A percentile compares a stretch with the other conserved stretches of the same genome.
Conservation (phyloP, 192 early-diverging fungal species). For the Diversispora epigaea region DNA sequence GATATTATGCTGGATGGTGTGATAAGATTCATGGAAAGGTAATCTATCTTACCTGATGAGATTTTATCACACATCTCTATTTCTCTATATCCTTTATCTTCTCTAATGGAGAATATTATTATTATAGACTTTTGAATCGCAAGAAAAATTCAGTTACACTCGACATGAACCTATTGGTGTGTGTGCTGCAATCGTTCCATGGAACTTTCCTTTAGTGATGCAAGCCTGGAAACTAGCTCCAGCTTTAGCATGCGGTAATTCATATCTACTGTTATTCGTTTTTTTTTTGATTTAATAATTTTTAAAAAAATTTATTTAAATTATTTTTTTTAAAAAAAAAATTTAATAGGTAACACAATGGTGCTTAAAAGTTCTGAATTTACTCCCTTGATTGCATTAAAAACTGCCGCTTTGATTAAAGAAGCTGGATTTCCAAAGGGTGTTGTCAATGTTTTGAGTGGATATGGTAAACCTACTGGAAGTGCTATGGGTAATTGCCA, state of each 20-base stretch:
- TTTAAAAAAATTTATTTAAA: not conserved
- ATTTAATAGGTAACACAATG: conserved; percentile 51
- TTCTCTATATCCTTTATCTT: not conserved
- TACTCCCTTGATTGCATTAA: conserved; percentile 59
- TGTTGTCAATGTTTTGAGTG: conserved; percentile 83
- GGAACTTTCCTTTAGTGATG: conserved; percentile 74
- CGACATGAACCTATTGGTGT: conserved; percentile 69
- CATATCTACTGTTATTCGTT: not conserved
- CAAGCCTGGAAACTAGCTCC: conserved; percentile 83
- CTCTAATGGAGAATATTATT: not conserved
- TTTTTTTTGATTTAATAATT: not conserved
- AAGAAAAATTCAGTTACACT: conserved; percentile 42
- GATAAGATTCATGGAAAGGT: conserved; percentile 60
- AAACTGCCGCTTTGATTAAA: conserved; percentile 61
- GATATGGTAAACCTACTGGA: conserved; percentile 65
- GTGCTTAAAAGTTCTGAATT: conserved; percentile 77
- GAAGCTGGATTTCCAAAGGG: conserved; percentile 76
- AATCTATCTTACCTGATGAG: not conserved
- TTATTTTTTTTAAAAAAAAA: not conserved
- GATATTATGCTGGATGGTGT: conserved; percentile 75
- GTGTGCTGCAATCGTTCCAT: conserved; percentile 76
- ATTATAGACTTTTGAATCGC: not conserved
- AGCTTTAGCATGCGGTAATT: conserved; percentile 47
- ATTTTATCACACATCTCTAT: too few species aligned
- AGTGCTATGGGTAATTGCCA: conserved; percentile 54